phyloP scores from a whole-genome alignment of 2,329 filamentous ascomycete species.

The Simplicillium aogashimaense region DNA sequence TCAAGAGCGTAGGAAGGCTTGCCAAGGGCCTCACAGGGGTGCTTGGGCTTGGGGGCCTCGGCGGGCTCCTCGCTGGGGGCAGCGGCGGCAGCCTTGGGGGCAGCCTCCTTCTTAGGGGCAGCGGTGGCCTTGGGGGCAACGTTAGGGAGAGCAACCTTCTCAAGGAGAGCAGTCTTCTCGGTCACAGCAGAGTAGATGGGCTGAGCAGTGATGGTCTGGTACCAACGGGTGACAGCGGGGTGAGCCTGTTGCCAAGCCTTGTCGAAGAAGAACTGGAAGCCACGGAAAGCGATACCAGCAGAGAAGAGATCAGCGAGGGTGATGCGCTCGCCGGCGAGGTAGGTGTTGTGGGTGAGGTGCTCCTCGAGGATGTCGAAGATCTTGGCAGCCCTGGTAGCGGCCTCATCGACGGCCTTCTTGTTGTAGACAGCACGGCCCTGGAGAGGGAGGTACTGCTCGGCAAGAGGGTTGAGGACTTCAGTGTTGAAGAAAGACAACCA shows the following conservation, averaged over 20 bases:
- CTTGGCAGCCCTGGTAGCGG: slow-evolving; percentile 58
- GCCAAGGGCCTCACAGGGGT: slow-evolving; percentile 79
- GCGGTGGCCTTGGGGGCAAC: slow-evolving; percentile 69
- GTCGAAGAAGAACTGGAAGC: slow-evolving; percentile 92
- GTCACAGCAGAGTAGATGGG: slow-evolving; percentile 77
- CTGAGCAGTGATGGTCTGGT: slow-evolving; percentile 87
- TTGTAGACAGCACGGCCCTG: slow-evolving; percentile 79
- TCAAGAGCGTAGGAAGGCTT: slow-evolving; percentile 76
- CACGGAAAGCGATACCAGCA: slow-evolving; percentile 68
- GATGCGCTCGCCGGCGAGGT: slow-evolving; percentile 94
- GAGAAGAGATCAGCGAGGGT: slow-evolving; percentile 91
- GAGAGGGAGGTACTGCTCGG: slow-evolving; percentile 78
- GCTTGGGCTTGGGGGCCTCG: slow-evolving; percentile 76
- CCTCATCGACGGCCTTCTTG: slow-evolving; percentile 91
- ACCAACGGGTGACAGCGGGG: slow-evolving; percentile 90
- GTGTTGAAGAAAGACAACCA: slow-evolving; percentile 97
- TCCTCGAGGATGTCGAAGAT: slow-evolving; percentile 67
- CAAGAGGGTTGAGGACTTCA: slow-evolving; percentile 67
- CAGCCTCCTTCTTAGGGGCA: slow-evolving; percentile 52
- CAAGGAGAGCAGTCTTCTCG: slow-evolving; percentile 66
- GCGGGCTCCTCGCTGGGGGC: slow-evolving; percentile 31
- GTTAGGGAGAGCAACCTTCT: slow-evolving; percentile 67
- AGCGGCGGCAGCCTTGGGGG: slow-evolving; percentile 27
- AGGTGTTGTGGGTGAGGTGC: slow-evolving; percentile 88
- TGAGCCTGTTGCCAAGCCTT: slow-evolving; percentile 75